Evolutionary conservation across 768 basidiomycete genomes (phyloP), one percentile per base, ranked within the genome.

Genomic region (Tricholoma flavovirens): DNA sequence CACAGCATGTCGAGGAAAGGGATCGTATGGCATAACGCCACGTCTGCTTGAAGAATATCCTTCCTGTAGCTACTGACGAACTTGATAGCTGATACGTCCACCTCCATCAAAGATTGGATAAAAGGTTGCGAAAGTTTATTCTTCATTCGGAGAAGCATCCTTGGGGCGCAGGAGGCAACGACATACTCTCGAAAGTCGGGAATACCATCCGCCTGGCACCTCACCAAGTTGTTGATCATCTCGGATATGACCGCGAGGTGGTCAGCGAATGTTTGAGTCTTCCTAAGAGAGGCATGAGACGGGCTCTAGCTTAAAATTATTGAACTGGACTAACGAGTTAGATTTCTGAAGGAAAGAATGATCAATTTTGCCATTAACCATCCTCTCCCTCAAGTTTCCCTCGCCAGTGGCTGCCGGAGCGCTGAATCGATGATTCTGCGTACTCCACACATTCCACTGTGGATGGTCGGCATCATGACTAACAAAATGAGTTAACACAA

Each of bases 351-450:
- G 35, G 35, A 36, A 15, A 15, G 35, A 36, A 36, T 36, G 11
- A 40, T 26, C 17, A 33, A 29, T 38, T 33, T 38, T 38, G 35
- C 56, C 40, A 43, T 36, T 36, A 49, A 64, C 30, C 78, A 84
- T 58, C 83, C 85, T 22, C 35, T 3, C 14, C 14, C 35, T 36
- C 35, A 12, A 36, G 35, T 36, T 36, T 36, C 30, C 4, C 30
- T 30, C 30, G 9, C 35, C 35, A 36, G 35, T 36, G 35, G 35
- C 35, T 36, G 35, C 35, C 35, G 11, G 35, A 36, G 11, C 14
- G 35, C 14, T 36, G 35, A 8, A 36, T 36, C 14, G 35, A 3
- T 36, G 35, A 36, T n/a, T n/a, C n/a, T n/a, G n/a, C n/a, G n/a
- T n/a, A n/a, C n/a, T n/a, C n/a, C n/a, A n/a, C n/a, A n/a, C n/a